These are phyloP conservation scores for Taiozyma onychis DNA, from an alignment of 1,139 yeast species.

Conservation along the genomic window DNA sequence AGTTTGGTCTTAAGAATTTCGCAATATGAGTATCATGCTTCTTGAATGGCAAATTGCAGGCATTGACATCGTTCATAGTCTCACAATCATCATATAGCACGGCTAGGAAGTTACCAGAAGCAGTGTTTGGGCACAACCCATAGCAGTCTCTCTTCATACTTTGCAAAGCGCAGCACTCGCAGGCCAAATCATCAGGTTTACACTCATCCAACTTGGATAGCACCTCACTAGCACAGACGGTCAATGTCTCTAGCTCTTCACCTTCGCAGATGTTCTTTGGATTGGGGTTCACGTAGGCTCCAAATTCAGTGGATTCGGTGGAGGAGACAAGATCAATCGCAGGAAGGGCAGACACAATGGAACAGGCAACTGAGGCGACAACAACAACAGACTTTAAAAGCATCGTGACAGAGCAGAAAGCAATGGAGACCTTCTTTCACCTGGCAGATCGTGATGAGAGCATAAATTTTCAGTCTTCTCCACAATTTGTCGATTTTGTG, in stretches of 20 bases:
- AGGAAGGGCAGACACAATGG: background rate
- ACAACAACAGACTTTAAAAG: background rate
- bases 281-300: constrained; percentile 42
- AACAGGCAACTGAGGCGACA: background rate
- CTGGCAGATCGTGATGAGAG: background rate
- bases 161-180: constrained; percentile 52
- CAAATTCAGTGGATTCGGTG: constrained; percentile 29
- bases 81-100: constrained; percentile 43
- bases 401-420: background rate
- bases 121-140: constrained; percentile 42
- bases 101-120: constrained; percentile 39
- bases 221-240: constrained; percentile 42
- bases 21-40: constrained; percentile 30
- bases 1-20: constrained; percentile 21
- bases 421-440: background rate
- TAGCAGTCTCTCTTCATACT: constrained; percentile 40
- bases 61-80: constrained; percentile 42
- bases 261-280: constrained; percentile 36
- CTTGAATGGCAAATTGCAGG: constrained; percentile 45
- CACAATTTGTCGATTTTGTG: background rate
- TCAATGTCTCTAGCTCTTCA: constrained; percentile 37
- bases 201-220: constrained; percentile 41
- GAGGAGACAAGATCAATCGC: constrained; percentile 15
- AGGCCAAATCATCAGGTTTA: constrained; percentile 46
- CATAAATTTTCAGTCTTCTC: background rate